A percentile compares a stretch with the other conserved stretches of the same genome.
phyloP scores from a whole-genome alignment of 176 grass and related monocot genomes.

The Pontederia paniculata region DNA sequence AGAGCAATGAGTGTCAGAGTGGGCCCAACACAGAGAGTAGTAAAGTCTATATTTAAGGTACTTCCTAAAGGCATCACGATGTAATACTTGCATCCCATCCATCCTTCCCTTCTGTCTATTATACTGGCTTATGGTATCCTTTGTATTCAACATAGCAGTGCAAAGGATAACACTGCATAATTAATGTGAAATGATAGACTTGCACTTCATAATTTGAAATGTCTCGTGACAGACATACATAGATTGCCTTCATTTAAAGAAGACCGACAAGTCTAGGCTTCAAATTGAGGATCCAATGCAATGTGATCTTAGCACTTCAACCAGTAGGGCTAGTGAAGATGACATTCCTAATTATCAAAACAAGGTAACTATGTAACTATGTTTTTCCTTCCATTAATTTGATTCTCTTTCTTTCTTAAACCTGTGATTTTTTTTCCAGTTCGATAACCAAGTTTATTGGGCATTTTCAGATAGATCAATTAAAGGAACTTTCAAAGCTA shows the following conservation, averaged over 20 bases:
- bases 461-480: conserved; percentile 66
- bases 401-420: conserved; percentile 4
- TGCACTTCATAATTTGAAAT: background rate
- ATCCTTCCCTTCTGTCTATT: too few species aligned
- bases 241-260: conserved; percentile 98
- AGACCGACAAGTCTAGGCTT: conserved; percentile 91
- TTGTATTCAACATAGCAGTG: background rate
- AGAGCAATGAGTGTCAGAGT: conserved; percentile 96
- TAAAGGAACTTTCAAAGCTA: conserved; percentile 92
- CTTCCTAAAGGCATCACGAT: background rate
- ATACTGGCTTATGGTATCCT: background rate
- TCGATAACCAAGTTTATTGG: conserved; percentile 7
- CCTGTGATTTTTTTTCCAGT: conserved; percentile 2
- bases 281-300: conserved; percentile 61
- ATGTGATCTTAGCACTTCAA: conserved; percentile 21
- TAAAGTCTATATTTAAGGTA: conserved; percentile 99
- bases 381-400: background rate
- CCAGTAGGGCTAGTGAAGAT: conserved; percentile 40
- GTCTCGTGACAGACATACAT: conserved; percentile 72
- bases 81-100: background rate
- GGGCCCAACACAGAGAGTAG: conserved; percentile 70
- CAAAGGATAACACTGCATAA: background rate
- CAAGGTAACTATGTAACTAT: conserved; percentile 34
- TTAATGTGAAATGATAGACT: too few species aligned
- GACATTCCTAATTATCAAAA: conserved; percentile 39